phyloP scores from a whole-genome alignment of 345 rosid species.

The Brassica juncea region DNA sequence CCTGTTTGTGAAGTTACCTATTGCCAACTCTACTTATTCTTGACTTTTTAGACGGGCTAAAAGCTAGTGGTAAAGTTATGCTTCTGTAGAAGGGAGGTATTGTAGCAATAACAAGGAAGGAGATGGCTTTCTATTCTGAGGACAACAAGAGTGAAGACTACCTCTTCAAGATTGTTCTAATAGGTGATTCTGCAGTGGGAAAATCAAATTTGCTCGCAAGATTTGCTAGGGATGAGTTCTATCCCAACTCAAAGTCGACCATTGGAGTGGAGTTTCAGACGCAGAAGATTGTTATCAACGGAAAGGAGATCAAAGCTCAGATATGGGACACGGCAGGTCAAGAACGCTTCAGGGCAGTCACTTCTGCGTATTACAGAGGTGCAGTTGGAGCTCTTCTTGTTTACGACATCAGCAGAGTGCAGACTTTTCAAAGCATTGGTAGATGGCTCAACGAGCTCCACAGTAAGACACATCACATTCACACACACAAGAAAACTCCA shows the following conservation, averaged over 20 bases:
- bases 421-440: slow-evolving; percentile 85
- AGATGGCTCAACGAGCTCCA: slow-evolving; percentile 99
- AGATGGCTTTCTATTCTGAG: slow-evolving; percentile 77
- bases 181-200: slow-evolving; percentile 98
- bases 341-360: slow-evolving; percentile 97
- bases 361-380: slow-evolving; percentile 95
- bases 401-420: slow-evolving; percentile 90
- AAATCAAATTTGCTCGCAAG: slow-evolving; percentile 95
- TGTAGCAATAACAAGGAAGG: slow-evolving; percentile 33
- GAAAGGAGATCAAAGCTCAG: slow-evolving; percentile 94
- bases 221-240: slow-evolving; percentile 93
- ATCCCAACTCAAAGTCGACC: slow-evolving; percentile 92
- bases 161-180: slow-evolving; percentile 88
- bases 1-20: slow-evolving; percentile 47
- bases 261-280: slow-evolving; percentile 99
- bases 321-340: slow-evolving; percentile 99
- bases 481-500: background rate
- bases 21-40: slow-evolving; percentile 39
- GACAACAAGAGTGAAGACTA: slow-evolving; percentile 88
- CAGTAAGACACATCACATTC: slow-evolving; percentile 53
- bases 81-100: slow-evolving; percentile 43
- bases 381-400: slow-evolving; percentile 98
- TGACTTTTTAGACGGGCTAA: slow-evolving; percentile 26
- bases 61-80: slow-evolving; percentile 41
- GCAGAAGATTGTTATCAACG: slow-evolving; percentile 86